Evolutionary conservation across 1,139 yeast genomes (phyloP).

Genomic region (Yamadazyma pseudoaaseri): DNA sequence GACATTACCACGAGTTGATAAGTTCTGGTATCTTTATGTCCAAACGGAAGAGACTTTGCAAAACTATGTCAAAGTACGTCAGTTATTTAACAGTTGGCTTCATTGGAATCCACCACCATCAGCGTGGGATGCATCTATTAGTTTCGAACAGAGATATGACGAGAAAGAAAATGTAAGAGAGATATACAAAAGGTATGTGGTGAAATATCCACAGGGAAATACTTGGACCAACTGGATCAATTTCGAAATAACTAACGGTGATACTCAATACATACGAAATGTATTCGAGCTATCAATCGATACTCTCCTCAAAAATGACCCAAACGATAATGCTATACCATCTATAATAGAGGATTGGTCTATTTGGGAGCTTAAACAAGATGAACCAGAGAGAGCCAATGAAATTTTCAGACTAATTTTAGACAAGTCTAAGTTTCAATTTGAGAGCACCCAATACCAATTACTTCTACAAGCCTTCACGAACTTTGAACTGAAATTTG

Average conservation of each 20-base stretch:
- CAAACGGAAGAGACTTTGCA: conserved; percentile 80
- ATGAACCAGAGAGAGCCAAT: conserved; percentile 66
- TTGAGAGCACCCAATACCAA: conserved; percentile 42
- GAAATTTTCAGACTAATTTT: conserved; percentile 59
- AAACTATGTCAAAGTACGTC: conserved; percentile 60
- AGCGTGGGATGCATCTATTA: conserved; percentile 77
- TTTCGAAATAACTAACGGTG: conserved; percentile 24
- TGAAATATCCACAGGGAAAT: conserved; percentile 48
- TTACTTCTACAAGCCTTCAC: conserved; percentile 48
- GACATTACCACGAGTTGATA: conserved; percentile 73
- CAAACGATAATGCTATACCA: conserved; percentile 23
- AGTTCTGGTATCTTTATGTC: conserved; percentile 82
- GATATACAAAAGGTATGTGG: conserved; percentile 56
- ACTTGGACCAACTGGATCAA: conserved; percentile 61
- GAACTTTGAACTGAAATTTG: conserved; percentile 65
- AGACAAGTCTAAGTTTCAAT: conserved; percentile 21
- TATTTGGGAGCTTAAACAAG: conserved; percentile 64
- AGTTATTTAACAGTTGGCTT: conserved; percentile 78
- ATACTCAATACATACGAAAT: conserved; percentile 40
- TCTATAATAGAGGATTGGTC: conserved; percentile 53
- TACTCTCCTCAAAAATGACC: conserved; percentile 29
- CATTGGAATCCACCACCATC: conserved; percentile 63
- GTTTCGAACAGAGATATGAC: conserved; percentile 67
- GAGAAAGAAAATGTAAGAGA: conserved; percentile 58
- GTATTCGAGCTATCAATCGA: conserved; percentile 72